Evolutionary conservation across 768 basidiomycete genomes (phyloP), one percentile per base, ranked within the genome.

Genomic region (Calvatia gigantea): DNA sequence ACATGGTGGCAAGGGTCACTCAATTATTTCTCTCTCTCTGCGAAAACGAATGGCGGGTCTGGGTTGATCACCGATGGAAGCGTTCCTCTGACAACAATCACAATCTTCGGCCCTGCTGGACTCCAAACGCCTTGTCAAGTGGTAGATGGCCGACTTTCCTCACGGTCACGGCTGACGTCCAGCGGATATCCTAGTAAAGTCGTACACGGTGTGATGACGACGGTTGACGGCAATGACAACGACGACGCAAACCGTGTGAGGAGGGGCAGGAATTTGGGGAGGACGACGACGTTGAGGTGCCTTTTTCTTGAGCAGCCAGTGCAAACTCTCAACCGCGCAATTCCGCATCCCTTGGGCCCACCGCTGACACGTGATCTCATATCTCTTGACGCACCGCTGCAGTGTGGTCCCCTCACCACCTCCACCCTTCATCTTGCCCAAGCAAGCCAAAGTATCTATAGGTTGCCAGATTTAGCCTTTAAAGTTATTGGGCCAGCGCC

Each of bases 1-100:
- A 73, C 76, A 77, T 78, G 63, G 63, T 61, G 59, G 60, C 48
- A 50, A 50, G 44, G 46, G 56, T 23, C 35, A 12, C 9, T 2
- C 14, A n/a, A 39, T 28, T 27, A 14, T n/a, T 45, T 45, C 43
- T 12, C n/a, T n/a, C n/a, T n/a, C n/a, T n/a, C n/a, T n/a, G n/a
- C 21, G 43, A 28, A 28, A 15, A 27, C 14, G 27, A 15, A 25
- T 27, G 49, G 17, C n/a, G n/a, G 49, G 49, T 21, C 14, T 52
- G 39, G 39, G 38, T 37, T 32, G 51, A 52, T 52, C 51, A 42
- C 17, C 51, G 48, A 50, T 50, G 33, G 8, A 33, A 15, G 35
- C 35, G 49, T 39, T 51, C 37, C 49, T 43, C 51, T 52, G 51
- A 43, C 51, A 43, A 52, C 51, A 52, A 43, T 52, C 51, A 43